phyloP scores from a whole-genome alignment of 768 basidiomycete species.

The Auricularia sp. region DNA sequence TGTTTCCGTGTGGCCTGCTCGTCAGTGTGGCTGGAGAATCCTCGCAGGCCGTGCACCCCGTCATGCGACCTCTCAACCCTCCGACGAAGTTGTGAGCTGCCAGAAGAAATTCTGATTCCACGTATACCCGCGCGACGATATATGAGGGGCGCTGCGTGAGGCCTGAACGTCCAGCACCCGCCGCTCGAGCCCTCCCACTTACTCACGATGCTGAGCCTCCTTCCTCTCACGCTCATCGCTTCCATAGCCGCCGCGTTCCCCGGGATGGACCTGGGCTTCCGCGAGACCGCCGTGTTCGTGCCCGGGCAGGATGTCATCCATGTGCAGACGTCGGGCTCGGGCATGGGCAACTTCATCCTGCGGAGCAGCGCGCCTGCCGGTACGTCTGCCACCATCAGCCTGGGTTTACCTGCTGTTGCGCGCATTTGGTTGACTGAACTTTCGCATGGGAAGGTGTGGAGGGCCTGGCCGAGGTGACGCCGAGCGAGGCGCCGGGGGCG shows the following conservation, averaged over 20 bases:
- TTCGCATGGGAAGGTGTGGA: neutral
- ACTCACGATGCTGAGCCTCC: neutral
- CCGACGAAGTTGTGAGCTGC: too few species aligned
- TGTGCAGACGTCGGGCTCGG: neutral
- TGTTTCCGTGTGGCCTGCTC: too few species aligned
- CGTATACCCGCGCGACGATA: too few species aligned
- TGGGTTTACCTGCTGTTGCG: neutral
- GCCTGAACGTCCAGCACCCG: too few species aligned
- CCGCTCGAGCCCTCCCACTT: neutral
- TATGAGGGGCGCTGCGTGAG: too few species aligned
- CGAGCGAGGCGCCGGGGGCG: neutral
- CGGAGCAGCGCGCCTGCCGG: neutral
- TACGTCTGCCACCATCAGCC: neutral
- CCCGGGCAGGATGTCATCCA: neutral
- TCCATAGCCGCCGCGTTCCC: neutral
- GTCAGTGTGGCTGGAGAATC: neutral
- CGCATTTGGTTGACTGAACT: neutral
- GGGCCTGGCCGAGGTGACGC: neutral
- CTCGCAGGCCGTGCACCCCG: neutral
- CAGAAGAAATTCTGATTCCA: too few species aligned
- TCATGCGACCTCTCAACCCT: too few species aligned
- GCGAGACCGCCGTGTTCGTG: neutral
- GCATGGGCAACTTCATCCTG: neutral
- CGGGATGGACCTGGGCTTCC: neutral
- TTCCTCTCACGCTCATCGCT: neutral